Evolutionary conservation across 83 land plant species (phyloP).

Genomic region (Diphasiastrum complanatum): DNA sequence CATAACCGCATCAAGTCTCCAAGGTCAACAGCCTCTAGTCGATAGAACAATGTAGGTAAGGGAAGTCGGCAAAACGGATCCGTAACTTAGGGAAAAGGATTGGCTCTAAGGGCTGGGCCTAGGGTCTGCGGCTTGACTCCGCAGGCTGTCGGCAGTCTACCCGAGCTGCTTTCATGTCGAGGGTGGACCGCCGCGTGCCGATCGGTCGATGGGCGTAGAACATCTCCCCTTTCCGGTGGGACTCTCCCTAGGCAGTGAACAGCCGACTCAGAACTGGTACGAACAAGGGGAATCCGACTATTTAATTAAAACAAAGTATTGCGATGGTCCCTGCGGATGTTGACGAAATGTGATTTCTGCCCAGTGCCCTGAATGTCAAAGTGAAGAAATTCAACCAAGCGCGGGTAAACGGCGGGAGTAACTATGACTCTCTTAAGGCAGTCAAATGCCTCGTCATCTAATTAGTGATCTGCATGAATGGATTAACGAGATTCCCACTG

Average conservation of each 20-base stretch:
- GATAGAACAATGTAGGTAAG: slow-evolving; percentile 40
- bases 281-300: slow-evolving; percentile 44
- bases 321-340: slow-evolving; percentile 40
- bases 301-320: slow-evolving; percentile 51
- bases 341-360: slow-evolving; percentile 52
- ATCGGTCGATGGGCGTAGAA: slow-evolving; percentile 24
- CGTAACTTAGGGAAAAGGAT: slow-evolving; percentile 36
- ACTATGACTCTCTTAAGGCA: slow-evolving; percentile 54
- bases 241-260: slow-evolving; percentile 38
- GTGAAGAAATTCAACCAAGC: slow-evolving; percentile 47
- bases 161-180: slow-evolving; percentile 26
- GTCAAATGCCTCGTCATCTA: slow-evolving; percentile 51
- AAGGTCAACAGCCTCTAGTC: slow-evolving; percentile 49
- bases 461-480: slow-evolving; percentile 47
- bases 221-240: slow-evolving; percentile 11
- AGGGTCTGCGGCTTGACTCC: slow-evolving; percentile 30
- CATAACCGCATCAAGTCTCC: no score
- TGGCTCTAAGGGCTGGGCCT: slow-evolving; percentile 34
- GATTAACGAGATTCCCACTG: slow-evolving; percentile 48
- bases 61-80: slow-evolving; percentile 34
- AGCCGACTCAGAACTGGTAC: slow-evolving; percentile 37
- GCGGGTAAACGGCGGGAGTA: slow-evolving; percentile 49
- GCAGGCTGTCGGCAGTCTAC: slow-evolving; percentile 36
- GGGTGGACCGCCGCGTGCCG: slow-evolving; percentile 22
- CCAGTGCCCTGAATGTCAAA: slow-evolving; percentile 49